phyloP scores from a whole-genome alignment of 148 eudicot species.

The Talinum fruticosum region DNA sequence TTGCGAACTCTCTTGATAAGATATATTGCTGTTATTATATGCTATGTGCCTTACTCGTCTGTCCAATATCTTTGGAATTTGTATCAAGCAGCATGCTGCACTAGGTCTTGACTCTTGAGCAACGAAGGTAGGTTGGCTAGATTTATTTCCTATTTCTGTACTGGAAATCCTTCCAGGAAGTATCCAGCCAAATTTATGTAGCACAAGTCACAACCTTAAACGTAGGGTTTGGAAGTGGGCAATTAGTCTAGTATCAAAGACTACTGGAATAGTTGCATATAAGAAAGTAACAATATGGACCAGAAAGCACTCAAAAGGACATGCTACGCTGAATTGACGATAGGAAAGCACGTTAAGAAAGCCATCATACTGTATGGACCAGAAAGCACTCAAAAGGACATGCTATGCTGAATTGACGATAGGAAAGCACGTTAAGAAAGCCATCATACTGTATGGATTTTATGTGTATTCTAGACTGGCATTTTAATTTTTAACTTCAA shows the following conservation, averaged over 20 bases:
- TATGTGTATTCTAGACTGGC: no score
- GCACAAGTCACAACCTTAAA: not conserved
- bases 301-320: not conserved
- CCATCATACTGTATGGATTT: no score
- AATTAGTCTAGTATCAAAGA: no score
- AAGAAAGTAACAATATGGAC: not conserved
- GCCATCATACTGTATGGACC: no score
- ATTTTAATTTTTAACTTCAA: no score
- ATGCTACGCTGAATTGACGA: not conserved
- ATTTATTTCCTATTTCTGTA: not conserved
- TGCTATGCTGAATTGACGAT: not conserved
- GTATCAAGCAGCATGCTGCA: not conserved
- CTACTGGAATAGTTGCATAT: not conserved
- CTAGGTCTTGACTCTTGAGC: not conserved
- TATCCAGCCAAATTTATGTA: not conserved
- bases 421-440: no score
- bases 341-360: no score
- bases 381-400: no score
- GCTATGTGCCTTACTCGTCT: not conserved
- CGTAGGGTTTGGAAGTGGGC: no score
- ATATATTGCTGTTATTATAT: not conserved
- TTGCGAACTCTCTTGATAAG: not conserved
- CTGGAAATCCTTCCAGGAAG: not conserved
- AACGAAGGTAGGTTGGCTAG: not conserved
- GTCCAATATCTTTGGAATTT: not conserved